Conservation (phyloP, 176 grass and related monocot genomes). For the Musa schizocarpa region DNA sequence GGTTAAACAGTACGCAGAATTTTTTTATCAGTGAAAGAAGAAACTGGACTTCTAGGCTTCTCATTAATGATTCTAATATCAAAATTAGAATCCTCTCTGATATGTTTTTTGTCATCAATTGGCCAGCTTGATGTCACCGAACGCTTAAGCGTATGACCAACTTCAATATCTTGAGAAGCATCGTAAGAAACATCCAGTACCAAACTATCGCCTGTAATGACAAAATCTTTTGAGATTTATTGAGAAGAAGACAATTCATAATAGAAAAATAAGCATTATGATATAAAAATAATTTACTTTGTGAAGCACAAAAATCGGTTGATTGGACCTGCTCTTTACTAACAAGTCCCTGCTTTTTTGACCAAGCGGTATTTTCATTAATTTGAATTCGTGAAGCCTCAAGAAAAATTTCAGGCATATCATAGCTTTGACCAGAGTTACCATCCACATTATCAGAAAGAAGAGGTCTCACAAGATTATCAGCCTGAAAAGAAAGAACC, state of each 20-base stretch:
- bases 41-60: constrained; percentile 1
- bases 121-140: constrained; percentile 26
- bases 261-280: constrained; percentile 1
- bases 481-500: constrained; percentile 36
- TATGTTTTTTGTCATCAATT: constrained; percentile 31
- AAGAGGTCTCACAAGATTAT: constrained; percentile 69
- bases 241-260: constrained; percentile 1
- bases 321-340: constrained; percentile 35
- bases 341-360: constrained; percentile 36
- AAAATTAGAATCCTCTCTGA: constrained; percentile 21
- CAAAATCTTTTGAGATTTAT: constrained; percentile 14
- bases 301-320: constrained; percentile 29
- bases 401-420: constrained; percentile 31
- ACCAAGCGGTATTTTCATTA: constrained; percentile 39
- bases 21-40: constrained; percentile 37
- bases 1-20: constrained; percentile 38
- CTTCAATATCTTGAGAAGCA: constrained; percentile 32
- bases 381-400: constrained; percentile 56
- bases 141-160: constrained; percentile 51
- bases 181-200: constrained; percentile 51
- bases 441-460: constrained; percentile 38
- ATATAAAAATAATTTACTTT: constrained; percentile 30
- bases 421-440: constrained; percentile 26
- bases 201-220: constrained; percentile 57
- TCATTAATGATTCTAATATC: constrained; percentile 20